Conservation (phyloP, 78 protist species). For the Chrysochromulina parva region DNA sequence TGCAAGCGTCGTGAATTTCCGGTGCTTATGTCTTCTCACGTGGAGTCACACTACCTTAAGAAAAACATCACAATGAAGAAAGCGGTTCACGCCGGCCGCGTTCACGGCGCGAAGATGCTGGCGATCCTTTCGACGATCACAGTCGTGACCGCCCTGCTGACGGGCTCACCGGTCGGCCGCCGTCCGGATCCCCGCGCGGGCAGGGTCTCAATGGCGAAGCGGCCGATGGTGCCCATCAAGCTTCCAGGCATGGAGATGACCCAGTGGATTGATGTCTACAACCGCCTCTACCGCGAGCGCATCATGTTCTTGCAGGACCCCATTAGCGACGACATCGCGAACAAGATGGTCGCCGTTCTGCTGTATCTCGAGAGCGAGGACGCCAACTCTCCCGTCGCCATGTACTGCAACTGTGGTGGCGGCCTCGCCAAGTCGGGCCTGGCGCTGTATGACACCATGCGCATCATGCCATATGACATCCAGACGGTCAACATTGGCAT, state of each 20-base stretch:
- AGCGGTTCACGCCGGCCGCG: no score
- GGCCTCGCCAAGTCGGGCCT: not conserved
- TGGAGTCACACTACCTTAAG: no score
- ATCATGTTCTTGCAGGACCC: not conserved
- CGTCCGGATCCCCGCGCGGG: no score
- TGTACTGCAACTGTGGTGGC: not conserved
- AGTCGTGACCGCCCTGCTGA: no score
- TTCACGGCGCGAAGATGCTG: no score
- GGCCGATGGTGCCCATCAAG: not conserved
- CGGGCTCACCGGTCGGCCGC: no score
- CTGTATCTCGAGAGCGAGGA: not conserved
- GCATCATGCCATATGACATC: not conserved
- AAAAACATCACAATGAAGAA: no score
- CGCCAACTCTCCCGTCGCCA: not conserved
- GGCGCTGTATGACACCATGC: conserved; percentile 16
- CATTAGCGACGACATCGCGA: not conserved
- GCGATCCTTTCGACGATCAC: no score
- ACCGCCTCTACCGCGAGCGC: not conserved
- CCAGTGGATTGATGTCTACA: not conserved
- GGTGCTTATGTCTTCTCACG: no score
- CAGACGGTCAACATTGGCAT: conserved; percentile 9
- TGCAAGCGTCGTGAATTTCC: no score
- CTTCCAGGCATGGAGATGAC: not conserved
- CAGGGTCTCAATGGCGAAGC: no score
- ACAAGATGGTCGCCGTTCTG: not conserved